These are phyloP conservation scores for Ustilago bromivora DNA, from an alignment of 1,284 basidiomycete genomes.

Conservation along the genomic window DNA sequence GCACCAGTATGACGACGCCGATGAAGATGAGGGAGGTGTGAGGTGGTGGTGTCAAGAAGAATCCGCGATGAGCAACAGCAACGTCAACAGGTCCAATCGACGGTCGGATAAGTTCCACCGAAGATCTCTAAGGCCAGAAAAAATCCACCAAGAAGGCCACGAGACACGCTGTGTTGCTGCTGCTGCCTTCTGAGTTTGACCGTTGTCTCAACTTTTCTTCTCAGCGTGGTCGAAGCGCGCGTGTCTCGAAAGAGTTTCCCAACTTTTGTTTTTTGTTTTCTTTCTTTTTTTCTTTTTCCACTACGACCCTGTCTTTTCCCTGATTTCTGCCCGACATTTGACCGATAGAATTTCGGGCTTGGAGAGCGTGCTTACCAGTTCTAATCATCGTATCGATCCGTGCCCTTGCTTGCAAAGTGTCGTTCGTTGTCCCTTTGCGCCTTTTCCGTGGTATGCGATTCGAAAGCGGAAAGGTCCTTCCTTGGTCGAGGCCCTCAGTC, in stretches of 20 bases:
- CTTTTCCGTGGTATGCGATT: constrained; percentile 14
- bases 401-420: neutral
- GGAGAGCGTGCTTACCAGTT: neutral
- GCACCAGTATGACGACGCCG: constrained; percentile 16
- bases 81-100: neutral
- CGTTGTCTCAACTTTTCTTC: constrained; percentile 13
- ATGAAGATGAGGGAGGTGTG: constrained; percentile 7
- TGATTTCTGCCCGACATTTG: constrained; percentile 31
- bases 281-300: constrained; percentile 7
- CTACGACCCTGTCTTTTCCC: neutral
- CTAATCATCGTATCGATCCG: constrained; percentile 38
- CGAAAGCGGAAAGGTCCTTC: constrained; percentile 8
- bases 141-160: neutral
- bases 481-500: neutral
- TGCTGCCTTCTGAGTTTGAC: constrained; percentile 1
- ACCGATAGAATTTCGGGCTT: constrained; percentile 33
- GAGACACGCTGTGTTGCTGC: neutral
- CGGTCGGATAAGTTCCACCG: constrained; percentile 3
- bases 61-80: neutral
- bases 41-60: constrained; percentile 6
- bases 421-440: constrained; percentile 4
- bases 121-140: neutral
- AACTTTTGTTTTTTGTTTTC: constrained; percentile 25
- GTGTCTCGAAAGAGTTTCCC: constrained; percentile 14
- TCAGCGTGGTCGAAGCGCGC: constrained; percentile 7